Evolutionary conservation across 352 stramenopile genomes (phyloP).

Genomic region (Phytophthora palmivora): DNA sequence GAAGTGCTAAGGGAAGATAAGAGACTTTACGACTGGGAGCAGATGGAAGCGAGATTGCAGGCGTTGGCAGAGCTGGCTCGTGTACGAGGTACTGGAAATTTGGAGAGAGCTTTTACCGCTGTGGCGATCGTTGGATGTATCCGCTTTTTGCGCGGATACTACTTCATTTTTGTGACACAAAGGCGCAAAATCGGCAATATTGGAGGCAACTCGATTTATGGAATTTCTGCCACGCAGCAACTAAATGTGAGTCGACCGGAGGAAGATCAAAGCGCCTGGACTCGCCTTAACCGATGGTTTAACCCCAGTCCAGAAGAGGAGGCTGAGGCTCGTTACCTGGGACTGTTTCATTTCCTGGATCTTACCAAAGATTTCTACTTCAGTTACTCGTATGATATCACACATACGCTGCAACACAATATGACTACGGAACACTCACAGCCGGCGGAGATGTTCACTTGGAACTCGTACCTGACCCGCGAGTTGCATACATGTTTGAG

Average conservation of each 20-base stretch:
- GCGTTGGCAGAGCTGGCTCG: slow-evolving; percentile 57
- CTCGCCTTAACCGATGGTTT: slow-evolving; percentile 84
- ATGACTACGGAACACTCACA: slow-evolving; percentile 89
- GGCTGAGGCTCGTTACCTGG: slow-evolving; percentile 92
- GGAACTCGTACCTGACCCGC: slow-evolving; percentile 97
- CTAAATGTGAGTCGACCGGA: slow-evolving; percentile 79
- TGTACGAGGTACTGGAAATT: slow-evolving; percentile 41
- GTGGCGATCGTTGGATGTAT: slow-evolving; percentile 98
- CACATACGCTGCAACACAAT: slow-evolving; percentile 97
- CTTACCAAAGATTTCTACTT: slow-evolving; percentile 99
- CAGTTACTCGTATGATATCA: slow-evolving; percentile 99
- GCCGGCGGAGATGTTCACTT: slow-evolving; percentile 96
- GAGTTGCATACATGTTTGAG: slow-evolving; percentile 92
- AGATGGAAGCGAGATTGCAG: slow-evolving; percentile 85
- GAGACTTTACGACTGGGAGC: slow-evolving; percentile 74
- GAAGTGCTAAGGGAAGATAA: slow-evolving; percentile 76
- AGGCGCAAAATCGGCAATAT: slow-evolving; percentile 96
- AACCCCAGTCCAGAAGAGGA: slow-evolving; percentile 86
- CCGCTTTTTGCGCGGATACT: slow-evolving; percentile 98
- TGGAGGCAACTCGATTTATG: slow-evolving; percentile 97
- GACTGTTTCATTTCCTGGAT: slow-evolving; percentile 98
- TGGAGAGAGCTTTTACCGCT: slow-evolving; percentile 86
- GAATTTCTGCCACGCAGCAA: slow-evolving; percentile 95
- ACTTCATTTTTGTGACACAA: slow-evolving; percentile 98
- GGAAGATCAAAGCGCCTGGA: slow-evolving; percentile 62